Conservation (phyloP, 176 grass and related monocot species). For the Eleusine indica region DNA sequence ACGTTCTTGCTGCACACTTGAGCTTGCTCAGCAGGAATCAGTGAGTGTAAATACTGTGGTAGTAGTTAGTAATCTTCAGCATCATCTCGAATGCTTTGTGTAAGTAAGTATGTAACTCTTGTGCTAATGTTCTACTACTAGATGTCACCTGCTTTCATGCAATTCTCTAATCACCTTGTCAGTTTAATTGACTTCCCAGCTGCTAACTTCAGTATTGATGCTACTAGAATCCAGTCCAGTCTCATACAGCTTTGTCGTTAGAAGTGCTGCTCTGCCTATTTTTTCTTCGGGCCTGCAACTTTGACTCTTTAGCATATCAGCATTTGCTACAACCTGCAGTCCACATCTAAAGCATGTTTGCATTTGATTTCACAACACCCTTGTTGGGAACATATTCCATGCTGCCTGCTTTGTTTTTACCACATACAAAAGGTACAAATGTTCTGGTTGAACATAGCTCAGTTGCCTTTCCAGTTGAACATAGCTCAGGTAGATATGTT, state of each 20-base stretch:
- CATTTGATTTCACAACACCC: background rate
- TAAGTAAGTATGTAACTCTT: conserved; percentile 32
- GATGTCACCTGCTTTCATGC: conserved; percentile 23
- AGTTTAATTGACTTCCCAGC: background rate
- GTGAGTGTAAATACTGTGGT: conserved; percentile 27
- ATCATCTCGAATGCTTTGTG: conserved; percentile 28
- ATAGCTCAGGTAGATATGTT: background rate
- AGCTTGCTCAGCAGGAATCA: conserved; percentile 54
- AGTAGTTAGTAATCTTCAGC: conserved; percentile 19
- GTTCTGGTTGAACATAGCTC: background rate
- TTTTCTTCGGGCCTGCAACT: background rate
- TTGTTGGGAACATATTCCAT: conserved; percentile 21
- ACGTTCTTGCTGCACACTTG: conserved; percentile 74
- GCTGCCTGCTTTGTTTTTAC: background rate
- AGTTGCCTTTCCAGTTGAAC: background rate
- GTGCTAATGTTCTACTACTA: conserved; percentile 10
- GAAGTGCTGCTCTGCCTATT: background rate
- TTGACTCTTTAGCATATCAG: background rate
- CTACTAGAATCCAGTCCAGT: background rate
- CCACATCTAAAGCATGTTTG: background rate
- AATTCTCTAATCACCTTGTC: background rate
- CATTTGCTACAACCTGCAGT: background rate
- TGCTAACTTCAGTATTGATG: background rate
- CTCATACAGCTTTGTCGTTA: background rate
- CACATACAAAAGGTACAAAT: background rate